Evolutionary conservation across 176 grass and related monocot genomes (phyloP), one percentile per base, ranked within the genome.

Genomic region (Ensete ventricosum): DNA sequence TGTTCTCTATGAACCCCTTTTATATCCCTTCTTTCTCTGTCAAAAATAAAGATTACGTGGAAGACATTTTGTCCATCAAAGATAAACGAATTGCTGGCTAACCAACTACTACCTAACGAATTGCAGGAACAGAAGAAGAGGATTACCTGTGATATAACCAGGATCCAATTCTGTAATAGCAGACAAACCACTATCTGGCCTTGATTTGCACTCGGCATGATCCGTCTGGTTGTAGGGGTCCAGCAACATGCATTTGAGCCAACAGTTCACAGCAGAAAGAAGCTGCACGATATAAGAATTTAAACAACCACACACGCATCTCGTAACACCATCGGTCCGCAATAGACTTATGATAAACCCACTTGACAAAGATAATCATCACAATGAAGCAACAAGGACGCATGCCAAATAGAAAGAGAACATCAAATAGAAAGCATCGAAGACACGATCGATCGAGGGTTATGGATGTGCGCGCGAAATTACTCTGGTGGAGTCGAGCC

Each of bases 131-230:
- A 10, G 6, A 76, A 62, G 11, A 17, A 52, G 52, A 27, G 0
- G 34, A 55, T 69, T 88, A 96, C 90, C 93, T 78, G 94, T 97
- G 81, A 93, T 97, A 82, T 93, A 97, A 79, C 94, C 94, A 74
- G 94, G 88, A 80, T 93, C 90, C 76, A 97, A 75, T 81, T 97
- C 94, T 80, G 94, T 93, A 19, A 97, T 97, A n/a, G 94, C 90
- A 60, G 93, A 97, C 79, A 97, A 86, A 74, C 94, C 94, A 73
- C 83, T 87, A 54, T 97, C 90, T 2, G 94, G 94, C 84, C 94
- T 93, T 53, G 94, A 97, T 82, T 93, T 97, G 77, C 94, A 97
- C 69, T 97, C 88, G 7, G 85, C 85, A 84, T 97, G 84, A 75
- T 97, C 94, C 11, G 81, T 90, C 72, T 97, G 94, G 65, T 92